phyloP scores from a whole-genome alignment of 202 grass and related monocot genomes.

The Tripidium arundinaceum region DNA sequence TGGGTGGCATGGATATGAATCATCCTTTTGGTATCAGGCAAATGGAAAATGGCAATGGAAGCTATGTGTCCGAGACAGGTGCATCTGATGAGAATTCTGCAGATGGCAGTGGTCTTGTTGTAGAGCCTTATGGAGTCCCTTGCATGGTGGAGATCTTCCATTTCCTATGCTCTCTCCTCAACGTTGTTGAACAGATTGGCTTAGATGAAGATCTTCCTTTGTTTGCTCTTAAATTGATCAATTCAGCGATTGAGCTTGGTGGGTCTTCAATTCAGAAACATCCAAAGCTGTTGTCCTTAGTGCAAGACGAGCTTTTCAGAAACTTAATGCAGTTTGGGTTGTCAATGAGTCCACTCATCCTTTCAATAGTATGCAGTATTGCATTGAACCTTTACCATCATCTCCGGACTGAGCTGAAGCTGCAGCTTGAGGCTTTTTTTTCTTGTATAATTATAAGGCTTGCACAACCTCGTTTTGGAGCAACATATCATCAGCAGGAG shows the following conservation, averaged over 20 bases:
- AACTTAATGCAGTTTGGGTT: conserved; percentile 96
- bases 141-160: conserved; percentile 99
- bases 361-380: conserved; percentile 93
- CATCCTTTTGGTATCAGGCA: conserved; percentile 66
- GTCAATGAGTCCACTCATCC: conserved; percentile 78
- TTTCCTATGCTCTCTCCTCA: conserved; percentile 90
- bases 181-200: conserved; percentile 66
- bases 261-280: conserved; percentile 76
- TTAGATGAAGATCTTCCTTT: conserved; percentile 86
- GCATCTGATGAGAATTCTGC: conserved; percentile 48
- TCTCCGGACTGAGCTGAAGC: conserved; percentile 76
- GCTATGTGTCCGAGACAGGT: conserved; percentile 36
- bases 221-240: conserved; percentile 88
- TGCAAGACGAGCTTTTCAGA: conserved; percentile 92
- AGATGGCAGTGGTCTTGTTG: conserved; percentile 38
- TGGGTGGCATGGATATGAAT: conserved; percentile 65
- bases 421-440: conserved; percentile 98
- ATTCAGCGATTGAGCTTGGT: conserved; percentile 86
- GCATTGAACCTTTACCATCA: conserved; percentile 93
- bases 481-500: conserved; percentile 91
- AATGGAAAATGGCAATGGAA: conserved; percentile 81
- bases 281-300: conserved; percentile 62
- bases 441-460: conserved; percentile 95
- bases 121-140: conserved; percentile 83
- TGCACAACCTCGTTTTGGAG: conserved; percentile 79